These are phyloP conservation scores for Dioszegia hungarica DNA, from an alignment of 768 basidiomycete genomes.

Conservation along the genomic window DNA sequence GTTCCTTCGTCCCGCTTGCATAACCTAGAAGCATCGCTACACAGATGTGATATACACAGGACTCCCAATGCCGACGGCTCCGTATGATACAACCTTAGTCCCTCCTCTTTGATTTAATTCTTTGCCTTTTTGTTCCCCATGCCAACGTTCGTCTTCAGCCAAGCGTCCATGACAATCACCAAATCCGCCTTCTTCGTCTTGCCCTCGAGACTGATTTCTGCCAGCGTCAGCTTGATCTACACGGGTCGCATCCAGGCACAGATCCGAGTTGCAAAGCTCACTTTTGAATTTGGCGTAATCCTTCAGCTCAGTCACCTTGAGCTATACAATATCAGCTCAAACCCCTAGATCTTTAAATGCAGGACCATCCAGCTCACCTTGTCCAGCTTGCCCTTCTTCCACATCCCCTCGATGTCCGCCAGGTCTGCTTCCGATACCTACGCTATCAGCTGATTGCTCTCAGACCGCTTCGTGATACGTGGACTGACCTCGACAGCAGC, in stretches of 20 bases:
- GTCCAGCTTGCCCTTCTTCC: constrained; percentile 57
- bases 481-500: constrained; percentile 4
- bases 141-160: background rate
- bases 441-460: background rate
- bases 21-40: too few species aligned
- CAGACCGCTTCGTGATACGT: background rate
- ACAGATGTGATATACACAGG: too few species aligned
- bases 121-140: constrained; percentile 4
- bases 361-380: constrained; percentile 69
- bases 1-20: background rate
- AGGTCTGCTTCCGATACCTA: constrained; percentile 62
- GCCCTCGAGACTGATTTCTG: constrained; percentile 29
- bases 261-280: constrained; percentile 9
- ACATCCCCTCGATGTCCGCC: constrained; percentile 66
- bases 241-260: too few species aligned
- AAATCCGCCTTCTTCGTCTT: constrained; percentile 39
- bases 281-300: constrained; percentile 35
- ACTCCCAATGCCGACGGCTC: too few species aligned
- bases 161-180: constrained; percentile 18
- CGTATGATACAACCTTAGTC: too few species aligned
- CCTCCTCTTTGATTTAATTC: background rate
- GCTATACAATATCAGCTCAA: constrained; percentile 15
- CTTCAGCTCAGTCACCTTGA: constrained; percentile 35
- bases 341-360: background rate
- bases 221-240: background rate